Conservation (phyloP, 1,139 yeast species). For the Saccharomyces pastorianus region DNA sequence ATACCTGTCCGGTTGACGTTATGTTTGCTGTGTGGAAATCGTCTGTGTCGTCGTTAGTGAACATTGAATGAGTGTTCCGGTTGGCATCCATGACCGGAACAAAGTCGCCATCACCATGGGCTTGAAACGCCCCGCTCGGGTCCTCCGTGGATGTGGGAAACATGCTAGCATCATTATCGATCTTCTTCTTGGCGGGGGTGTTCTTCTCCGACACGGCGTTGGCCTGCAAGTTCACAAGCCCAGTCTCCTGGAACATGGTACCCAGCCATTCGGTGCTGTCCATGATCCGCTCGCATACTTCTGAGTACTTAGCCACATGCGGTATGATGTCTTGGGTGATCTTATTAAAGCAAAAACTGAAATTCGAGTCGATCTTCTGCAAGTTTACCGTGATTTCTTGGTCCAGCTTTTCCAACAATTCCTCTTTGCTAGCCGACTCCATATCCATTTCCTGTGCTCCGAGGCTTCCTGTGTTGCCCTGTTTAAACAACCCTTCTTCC, state of each 20-base stretch:
- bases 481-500: background rate
- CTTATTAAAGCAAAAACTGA: slow-evolving; percentile 25
- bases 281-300: slow-evolving; percentile 25
- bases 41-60: slow-evolving; percentile 2
- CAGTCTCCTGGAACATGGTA: slow-evolving; percentile 28
- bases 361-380: slow-evolving; percentile 63
- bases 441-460: background rate
- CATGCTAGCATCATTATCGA: slow-evolving; percentile 1
- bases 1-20: slow-evolving; percentile 24
- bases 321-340: slow-evolving; percentile 31
- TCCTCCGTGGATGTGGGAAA: background rate
- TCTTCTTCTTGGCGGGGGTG: slow-evolving; percentile 8
- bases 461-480: background rate
- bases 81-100: background rate
- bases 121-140: slow-evolving; percentile 1
- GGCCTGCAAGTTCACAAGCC: slow-evolving; percentile 21
- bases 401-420: slow-evolving; percentile 54
- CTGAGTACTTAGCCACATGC: slow-evolving; percentile 23
- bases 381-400: slow-evolving; percentile 72
- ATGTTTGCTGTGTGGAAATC: slow-evolving; percentile 17
- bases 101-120: background rate
- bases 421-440: background rate
- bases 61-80: background rate
- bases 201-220: slow-evolving; percentile 6
- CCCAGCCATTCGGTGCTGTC: slow-evolving; percentile 27